Evolutionary conservation across 805 yeast species (phyloP), one percentile per base, ranked within the genome.

Genomic region (Monosporozyma siamensis): DNA sequence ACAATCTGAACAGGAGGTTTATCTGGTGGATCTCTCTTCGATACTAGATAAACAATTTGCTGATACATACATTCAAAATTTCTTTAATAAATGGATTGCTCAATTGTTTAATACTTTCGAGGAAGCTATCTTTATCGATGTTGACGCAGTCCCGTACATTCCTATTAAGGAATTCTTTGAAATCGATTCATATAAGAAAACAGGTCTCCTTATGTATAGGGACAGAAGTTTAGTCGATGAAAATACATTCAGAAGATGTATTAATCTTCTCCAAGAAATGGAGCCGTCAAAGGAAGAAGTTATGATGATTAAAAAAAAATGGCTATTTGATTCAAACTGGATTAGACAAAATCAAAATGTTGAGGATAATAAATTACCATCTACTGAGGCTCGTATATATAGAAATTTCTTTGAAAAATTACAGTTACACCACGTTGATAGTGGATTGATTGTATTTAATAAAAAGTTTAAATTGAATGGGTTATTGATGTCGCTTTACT

Each of bases 31-130:
- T 43, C 47, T 51, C 27, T 43, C 53, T 1, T 39, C 52, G 2
- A 15, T 58, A 2, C 32, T 61, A 23, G 48, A 52, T 26, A 20
- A 45, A 7, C 38, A 37, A 12, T 58, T 55, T 41, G 31, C 50
- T 11, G 46, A 46, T 20, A 21, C 42, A 18, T 26, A 42, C 22
- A 46, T 57, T 20, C 39, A 15, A 3, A 43, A 44, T 26, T 66
- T 56, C 43, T 54, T 61, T 11, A 67, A 67, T 47, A 80, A 79
- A 54, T 68, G 81, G 58, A 52, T 78, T 29, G 82, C 84, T 1
- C 66, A 72, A 22, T 47, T 76, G 25, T 79, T 80, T 57, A 78
- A 72, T 40, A 69, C 77, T 8, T 76, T 75, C 48, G 68, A 69
- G 31, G 77, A 74, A 48, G 65, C 68, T 30, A 58, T 77, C 9